Evolutionary conservation across 257 asterid genomes (phyloP).

Genomic region (Solanum lycopersicoides): DNA sequence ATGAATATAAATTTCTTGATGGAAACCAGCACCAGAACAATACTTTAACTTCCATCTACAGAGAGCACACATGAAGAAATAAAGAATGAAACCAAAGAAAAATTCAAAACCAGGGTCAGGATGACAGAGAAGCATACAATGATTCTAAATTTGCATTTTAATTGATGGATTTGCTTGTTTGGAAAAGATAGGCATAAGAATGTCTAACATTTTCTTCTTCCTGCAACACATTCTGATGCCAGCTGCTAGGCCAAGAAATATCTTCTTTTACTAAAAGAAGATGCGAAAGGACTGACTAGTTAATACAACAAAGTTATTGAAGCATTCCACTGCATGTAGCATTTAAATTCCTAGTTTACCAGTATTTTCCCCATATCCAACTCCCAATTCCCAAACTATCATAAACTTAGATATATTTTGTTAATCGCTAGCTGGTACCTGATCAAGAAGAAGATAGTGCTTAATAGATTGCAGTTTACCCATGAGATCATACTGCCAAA

Average conservation of each 20-base stretch:
- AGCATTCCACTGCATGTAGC: not conserved
- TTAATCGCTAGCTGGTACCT: conserved; percentile 34
- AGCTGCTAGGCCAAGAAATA: not conserved
- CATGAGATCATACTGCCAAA: conserved; percentile 89
- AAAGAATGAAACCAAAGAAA: conserved; percentile 1
- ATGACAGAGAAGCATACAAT: not conserved
- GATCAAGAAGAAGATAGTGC: conserved; percentile 99
- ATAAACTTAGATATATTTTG: not conserved
- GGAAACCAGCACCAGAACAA: not conserved
- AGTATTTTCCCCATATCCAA: not conserved
- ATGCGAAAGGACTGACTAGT: not conserved
- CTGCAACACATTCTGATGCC: not conserved
- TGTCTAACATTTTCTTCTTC: not conserved
- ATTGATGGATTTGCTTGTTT: not conserved
- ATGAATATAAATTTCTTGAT: not conserved
- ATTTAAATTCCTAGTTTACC: not conserved
- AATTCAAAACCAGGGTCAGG: not conserved
- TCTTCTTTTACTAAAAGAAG: not conserved
- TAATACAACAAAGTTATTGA: not conserved
- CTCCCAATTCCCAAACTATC: not conserved
- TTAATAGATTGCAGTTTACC: conserved; percentile 91
- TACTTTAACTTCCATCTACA: not conserved
- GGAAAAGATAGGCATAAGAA: not conserved
- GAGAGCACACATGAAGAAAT: not conserved
- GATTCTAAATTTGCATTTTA: not conserved